These are phyloP conservation scores for Hypoxylon sp. DNA, from an alignment of 2,329 filamentous ascomycete genomes.

Conservation along the genomic window DNA sequence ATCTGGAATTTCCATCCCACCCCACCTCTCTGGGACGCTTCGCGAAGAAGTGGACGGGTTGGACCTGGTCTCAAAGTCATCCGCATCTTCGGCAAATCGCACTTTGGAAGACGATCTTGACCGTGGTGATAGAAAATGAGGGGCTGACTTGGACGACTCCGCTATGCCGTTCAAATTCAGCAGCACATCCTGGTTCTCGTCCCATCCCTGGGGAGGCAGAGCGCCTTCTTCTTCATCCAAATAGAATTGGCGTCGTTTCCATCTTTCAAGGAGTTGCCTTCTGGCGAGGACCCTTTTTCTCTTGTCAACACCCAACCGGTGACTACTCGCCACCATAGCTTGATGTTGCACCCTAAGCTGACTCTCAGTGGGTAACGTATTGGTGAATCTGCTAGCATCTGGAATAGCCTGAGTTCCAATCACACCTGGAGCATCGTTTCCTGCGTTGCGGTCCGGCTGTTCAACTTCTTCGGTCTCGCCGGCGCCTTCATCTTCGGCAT, in stretches of 20 bases:
- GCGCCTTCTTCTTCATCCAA: slow-evolving; percentile 87
- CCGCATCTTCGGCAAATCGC: slow-evolving; percentile 78
- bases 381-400: slow-evolving; percentile 51
- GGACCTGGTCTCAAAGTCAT: slow-evolving; percentile 77
- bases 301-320: slow-evolving; percentile 55
- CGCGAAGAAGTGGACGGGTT: slow-evolving; percentile 80
- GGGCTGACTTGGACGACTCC: slow-evolving; percentile 61
- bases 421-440: slow-evolving; percentile 18
- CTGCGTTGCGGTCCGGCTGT: slow-evolving; percentile 19
- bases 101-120: slow-evolving; percentile 85
- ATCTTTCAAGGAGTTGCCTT: slow-evolving; percentile 74
- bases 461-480: slow-evolving; percentile 41
- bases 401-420: slow-evolving; percentile 31
- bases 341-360: slow-evolving; percentile 57
- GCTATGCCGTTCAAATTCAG: slow-evolving; percentile 54
- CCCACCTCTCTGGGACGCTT: slow-evolving; percentile 80
- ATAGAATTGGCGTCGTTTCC: slow-evolving; percentile 84
- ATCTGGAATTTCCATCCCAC: slow-evolving; percentile 81
- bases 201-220: slow-evolving; percentile 73
- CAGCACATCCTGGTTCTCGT: slow-evolving; percentile 70
- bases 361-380: slow-evolving; percentile 56
- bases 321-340: slow-evolving; percentile 53
- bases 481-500: slow-evolving; percentile 39
- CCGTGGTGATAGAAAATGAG: slow-evolving; percentile 60
- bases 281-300: slow-evolving; percentile 60